These are phyloP conservation scores for Botrytis medusae DNA, from an alignment of 2,329 filamentous ascomycete genomes.

Conservation along the genomic window DNA sequence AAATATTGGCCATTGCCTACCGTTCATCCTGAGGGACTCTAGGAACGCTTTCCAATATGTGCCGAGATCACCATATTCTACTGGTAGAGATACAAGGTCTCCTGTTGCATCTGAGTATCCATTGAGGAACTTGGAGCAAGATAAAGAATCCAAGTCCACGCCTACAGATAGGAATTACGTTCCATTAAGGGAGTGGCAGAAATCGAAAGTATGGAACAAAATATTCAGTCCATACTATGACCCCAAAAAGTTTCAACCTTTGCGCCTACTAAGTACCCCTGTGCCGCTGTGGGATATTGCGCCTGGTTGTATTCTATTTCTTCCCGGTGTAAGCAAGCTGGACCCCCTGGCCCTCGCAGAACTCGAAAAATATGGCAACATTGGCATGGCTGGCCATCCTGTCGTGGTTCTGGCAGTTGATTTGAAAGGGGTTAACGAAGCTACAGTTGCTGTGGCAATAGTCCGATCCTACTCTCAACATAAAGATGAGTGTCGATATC, in stretches of 20 bases:
- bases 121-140: not conserved
- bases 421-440: not conserved
- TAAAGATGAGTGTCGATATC: not conserved
- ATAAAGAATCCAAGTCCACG: not conserved
- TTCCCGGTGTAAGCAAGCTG: not conserved
- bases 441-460: not conserved
- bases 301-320: slow-evolving; percentile 7
- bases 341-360: not conserved
- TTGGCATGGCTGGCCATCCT: not conserved
- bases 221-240: slow-evolving; percentile 15
- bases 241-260: not conserved
- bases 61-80: not conserved
- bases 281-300: slow-evolving; percentile 22
- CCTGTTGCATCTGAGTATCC: not conserved
- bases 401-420: slow-evolving; percentile 8
- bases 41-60: not conserved
- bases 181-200: not conserved
- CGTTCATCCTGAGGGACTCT: not conserved
- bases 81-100: not conserved
- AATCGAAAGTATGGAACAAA: slow-evolving; percentile 12
- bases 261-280: fast-evolving
- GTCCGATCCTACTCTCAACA: not conserved
- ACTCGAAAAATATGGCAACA: not conserved
- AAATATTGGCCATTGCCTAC: not conserved
- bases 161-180: not conserved